Evolutionary conservation across 2,329 filamentous ascomycete genomes (phyloP), one percentile per base, ranked within the genome.

Genomic region (Xylariaceae sp.): DNA sequence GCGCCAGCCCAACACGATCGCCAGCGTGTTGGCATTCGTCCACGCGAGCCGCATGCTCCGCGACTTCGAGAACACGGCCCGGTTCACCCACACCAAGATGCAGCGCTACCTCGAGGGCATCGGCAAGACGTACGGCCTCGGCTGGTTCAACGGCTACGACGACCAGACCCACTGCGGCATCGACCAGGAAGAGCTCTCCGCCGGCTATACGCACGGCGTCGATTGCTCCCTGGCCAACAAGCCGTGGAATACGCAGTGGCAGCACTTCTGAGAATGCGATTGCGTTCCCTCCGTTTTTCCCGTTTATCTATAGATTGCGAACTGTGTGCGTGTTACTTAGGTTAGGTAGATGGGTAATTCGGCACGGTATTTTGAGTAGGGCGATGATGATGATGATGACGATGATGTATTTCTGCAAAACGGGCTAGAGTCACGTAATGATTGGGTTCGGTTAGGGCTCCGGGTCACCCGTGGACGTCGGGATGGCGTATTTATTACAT

Each of bases 21-120:
- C 89, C 1, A 87, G 84, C 43, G 84, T 92, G 50, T 78, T 93
- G 51, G 89, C 88, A 0, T 93, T 89, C 67, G 89, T 93, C 57
- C 87, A 93, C 72, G 89, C 91, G 74, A 88, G 83, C 71, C 89
- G 89, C 73, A 92, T 93, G 89, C 75, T 93, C 44, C 86, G 86
- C 60, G 84, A 85, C 66, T 93, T 93, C 71, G 86, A 90, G 14
- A 85, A 83, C 42, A 91, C 88, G 20, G 83, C 87, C 58, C 84
- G 84, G 73, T 73, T 87, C 48, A 82, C 79, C 62, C 84, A 81
- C 50, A 74, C 77, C 14, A 74, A 85, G 68, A 89, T 91, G 85
- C 83, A 81, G 61, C 72, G 73, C 53, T 79, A 80, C 69, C 77
- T 93, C 37, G 82, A 84, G 57, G 74, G 70, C 9, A 73, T 82